Evolutionary conservation across 148 eudicot species (phyloP).

Genomic region (Arctostaphylos glauca): DNA sequence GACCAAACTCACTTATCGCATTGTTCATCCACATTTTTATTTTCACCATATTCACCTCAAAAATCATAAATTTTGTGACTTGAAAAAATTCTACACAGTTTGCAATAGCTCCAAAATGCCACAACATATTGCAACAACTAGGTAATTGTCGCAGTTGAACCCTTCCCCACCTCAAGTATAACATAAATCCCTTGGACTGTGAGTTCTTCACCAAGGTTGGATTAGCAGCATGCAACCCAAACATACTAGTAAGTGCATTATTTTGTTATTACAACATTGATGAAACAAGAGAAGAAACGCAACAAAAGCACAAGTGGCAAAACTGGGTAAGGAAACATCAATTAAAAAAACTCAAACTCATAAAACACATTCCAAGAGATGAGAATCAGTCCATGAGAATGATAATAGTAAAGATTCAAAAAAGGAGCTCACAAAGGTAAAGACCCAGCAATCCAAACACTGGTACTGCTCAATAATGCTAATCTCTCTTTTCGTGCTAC

Average conservation of each 20-base stretch:
- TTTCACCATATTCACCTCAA: not conserved
- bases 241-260: not conserved
- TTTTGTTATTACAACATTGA: not conserved
- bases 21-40: not conserved
- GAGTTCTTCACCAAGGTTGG: not conserved
- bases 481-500: not conserved
- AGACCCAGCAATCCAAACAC: not conserved
- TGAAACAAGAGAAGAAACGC: not conserved
- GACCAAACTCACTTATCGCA: not conserved
- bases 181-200: not conserved
- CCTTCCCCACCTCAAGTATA: not conserved
- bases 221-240: not conserved
- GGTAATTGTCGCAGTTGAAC: not conserved
- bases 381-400: not conserved
- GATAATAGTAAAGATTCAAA: not conserved
- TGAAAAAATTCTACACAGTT: not conserved
- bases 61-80: not conserved
- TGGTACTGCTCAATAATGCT: not conserved
- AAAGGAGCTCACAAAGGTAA: not conserved
- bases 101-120: not conserved
- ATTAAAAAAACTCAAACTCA: not conserved
- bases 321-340: not conserved
- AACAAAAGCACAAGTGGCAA: not conserved
- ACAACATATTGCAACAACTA: not conserved
- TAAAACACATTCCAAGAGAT: not conserved